A percentile compares a stretch with the other conserved stretches of the same genome.
Evolutionary conservation across 768 basidiomycete species (phyloP).

Genomic region (Amanita phalloides): DNA sequence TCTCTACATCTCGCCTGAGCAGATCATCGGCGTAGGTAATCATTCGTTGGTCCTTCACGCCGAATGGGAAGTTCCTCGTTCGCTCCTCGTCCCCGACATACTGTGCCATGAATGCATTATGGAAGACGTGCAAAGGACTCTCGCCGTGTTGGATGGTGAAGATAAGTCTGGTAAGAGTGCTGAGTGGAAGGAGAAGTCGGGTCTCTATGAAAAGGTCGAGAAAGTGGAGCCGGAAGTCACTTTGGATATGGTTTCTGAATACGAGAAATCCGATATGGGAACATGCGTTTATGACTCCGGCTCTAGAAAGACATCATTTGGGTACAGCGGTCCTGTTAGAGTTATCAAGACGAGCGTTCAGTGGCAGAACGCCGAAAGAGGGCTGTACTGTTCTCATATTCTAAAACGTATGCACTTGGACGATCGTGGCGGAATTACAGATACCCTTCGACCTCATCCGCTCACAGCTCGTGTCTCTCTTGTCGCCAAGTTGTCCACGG

Average conservation of each 20-base stretch:
- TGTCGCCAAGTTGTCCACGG: constrained; percentile 31
- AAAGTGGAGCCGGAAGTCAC: not conserved
- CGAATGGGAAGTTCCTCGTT: constrained; percentile 41
- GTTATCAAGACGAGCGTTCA: constrained; percentile 15
- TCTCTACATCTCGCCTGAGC: constrained; percentile 31
- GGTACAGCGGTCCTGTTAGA: constrained; percentile 17
- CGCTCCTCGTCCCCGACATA: constrained; percentile 19
- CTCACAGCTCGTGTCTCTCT: constrained; percentile 29
- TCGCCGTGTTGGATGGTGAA: constrained; percentile 17
- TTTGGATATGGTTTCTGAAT: not conserved
- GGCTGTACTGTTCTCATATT: constrained; percentile 21
- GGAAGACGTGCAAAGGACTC: constrained; percentile 14
- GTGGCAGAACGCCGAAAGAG: constrained; percentile 21
- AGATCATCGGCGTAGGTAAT: constrained; percentile 30
- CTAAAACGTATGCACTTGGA: not conserved
- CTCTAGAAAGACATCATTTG: not conserved
- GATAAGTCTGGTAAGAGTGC: constrained; percentile 10
- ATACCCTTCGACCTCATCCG: constrained; percentile 11
- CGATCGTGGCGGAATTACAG: not conserved
- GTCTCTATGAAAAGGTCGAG: not conserved
- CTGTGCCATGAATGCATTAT: constrained; percentile 29
- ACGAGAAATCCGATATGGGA: too few species aligned
- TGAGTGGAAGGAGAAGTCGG: constrained; percentile 11
- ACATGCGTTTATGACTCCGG: not conserved
- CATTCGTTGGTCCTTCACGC: constrained; percentile 44